Evolutionary conservation across 192 early-diverging fungal species (phyloP).

Genomic region (Haplosporangium gracile): DNA sequence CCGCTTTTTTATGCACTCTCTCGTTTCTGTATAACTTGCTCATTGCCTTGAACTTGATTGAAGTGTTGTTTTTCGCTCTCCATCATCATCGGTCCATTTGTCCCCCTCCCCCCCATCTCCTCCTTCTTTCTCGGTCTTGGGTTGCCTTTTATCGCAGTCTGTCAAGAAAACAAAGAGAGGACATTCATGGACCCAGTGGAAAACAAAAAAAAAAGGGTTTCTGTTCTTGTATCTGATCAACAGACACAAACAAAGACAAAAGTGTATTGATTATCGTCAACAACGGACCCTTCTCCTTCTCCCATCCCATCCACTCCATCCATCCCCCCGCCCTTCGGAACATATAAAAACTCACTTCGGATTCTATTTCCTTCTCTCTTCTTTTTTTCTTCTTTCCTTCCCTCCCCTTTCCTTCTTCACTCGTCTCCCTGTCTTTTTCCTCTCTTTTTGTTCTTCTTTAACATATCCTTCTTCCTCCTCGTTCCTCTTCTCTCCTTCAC

Average conservation of each 20-base stretch:
- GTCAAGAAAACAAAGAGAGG: no score
- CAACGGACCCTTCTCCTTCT: not conserved
- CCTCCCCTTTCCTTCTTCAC: slow-evolving; percentile 10
- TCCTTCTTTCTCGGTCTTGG: not conserved
- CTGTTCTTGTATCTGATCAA: slow-evolving; percentile 6
- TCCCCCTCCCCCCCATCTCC: no score
- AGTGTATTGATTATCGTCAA: not conserved
- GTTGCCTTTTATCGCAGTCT: slow-evolving; percentile 5
- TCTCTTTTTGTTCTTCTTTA: slow-evolving; percentile 1
- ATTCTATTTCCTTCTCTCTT: slow-evolving; percentile 19
- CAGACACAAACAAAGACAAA: not conserved
- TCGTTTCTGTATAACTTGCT: no score
- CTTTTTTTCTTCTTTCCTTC: slow-evolving; percentile 3
- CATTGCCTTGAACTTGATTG: no score
- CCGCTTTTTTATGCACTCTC: not conserved
- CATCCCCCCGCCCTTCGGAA: slow-evolving; percentile 14
- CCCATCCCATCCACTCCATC: not conserved
- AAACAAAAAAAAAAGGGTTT: not conserved
- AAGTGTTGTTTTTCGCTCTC: not conserved
- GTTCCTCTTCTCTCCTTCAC: not conserved
- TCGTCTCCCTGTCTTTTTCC: slow-evolving; percentile 1
- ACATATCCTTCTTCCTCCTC: not conserved
- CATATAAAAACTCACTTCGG: slow-evolving; percentile 44
- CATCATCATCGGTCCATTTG: no score
- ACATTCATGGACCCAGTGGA: not conserved